These are phyloP conservation scores for Antarctomyces pellizariae DNA, from an alignment of 495 filamentous ascomycete species.

Conservation along the genomic window DNA sequence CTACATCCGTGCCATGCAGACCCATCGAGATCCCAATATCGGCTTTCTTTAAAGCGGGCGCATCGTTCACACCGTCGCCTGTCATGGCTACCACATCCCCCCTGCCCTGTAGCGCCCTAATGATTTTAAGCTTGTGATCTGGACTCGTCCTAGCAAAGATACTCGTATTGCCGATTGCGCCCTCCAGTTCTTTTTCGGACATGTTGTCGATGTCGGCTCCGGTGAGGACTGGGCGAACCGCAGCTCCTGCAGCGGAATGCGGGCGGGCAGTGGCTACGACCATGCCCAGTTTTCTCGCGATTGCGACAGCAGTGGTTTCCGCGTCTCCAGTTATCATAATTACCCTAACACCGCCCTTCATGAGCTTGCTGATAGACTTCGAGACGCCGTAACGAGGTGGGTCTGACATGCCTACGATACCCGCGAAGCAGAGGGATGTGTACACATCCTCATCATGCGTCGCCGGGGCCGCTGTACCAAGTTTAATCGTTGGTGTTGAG, in stretches of 20 bases:
- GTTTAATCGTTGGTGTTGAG: slow-evolving; percentile 9
- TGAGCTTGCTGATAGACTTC: slow-evolving; percentile 68
- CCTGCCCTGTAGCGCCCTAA: slow-evolving; percentile 69
- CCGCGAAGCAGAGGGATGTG: slow-evolving; percentile 66
- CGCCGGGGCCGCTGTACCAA: slow-evolving; percentile 13
- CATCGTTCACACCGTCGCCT: slow-evolving; percentile 93
- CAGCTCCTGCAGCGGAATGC: slow-evolving; percentile 19
- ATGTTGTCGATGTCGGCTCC: slow-evolving; percentile 84
- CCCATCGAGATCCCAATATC: slow-evolving; percentile 98
- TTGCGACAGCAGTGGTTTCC: slow-evolving; percentile 79
- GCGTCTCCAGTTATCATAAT: slow-evolving; percentile 99
- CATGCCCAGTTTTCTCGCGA: slow-evolving; percentile 86
- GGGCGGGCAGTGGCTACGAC: slow-evolving; percentile 27
- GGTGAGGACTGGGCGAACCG: slow-evolving; percentile 48
- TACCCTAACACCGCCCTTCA: slow-evolving; percentile 82
- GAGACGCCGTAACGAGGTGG: slow-evolving; percentile 77
- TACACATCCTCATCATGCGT: slow-evolving; percentile 46
- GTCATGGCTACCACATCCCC: slow-evolving; percentile 99
- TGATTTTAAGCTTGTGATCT: slow-evolving; percentile 95
- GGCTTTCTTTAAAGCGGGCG: slow-evolving; percentile 86
- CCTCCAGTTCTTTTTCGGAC: slow-evolving; percentile 58
- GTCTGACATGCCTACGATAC: slow-evolving; percentile 90
- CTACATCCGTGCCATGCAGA: slow-evolving; percentile 81
- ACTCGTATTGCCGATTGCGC: slow-evolving; percentile 64
- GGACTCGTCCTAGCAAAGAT: slow-evolving; percentile 93